Conservation (phyloP, 108 stramenopile genomes). For the Stephanodiscus minutulus region DNA sequence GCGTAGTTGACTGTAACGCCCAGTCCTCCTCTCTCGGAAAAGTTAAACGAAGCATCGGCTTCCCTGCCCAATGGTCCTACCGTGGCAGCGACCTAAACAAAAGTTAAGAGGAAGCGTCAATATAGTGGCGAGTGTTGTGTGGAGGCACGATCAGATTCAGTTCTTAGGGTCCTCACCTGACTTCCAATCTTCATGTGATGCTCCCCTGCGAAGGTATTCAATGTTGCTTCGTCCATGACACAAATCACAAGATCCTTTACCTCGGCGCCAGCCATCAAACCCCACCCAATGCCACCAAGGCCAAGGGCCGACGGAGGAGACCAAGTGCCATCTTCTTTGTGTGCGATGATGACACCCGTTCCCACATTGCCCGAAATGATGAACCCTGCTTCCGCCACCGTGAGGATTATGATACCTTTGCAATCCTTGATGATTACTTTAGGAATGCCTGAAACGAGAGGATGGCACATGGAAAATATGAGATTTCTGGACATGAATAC, state of each 20-base stretch:
- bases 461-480: background rate
- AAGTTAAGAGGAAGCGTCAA: background rate
- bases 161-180: constrained; percentile 18
- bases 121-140: background rate
- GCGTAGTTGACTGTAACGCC: constrained; percentile 51
- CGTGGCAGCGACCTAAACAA: constrained; percentile 27
- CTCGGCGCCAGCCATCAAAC: constrained; percentile 66
- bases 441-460: constrained; percentile 45
- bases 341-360: constrained; percentile 70
- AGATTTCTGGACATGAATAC: background rate
- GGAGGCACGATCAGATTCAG: background rate
- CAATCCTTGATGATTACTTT: constrained; percentile 58
- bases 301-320: constrained; percentile 73
- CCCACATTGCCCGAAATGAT: constrained; percentile 72
- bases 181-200: constrained; percentile 45
- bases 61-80: constrained; percentile 44
- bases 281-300: constrained; percentile 59
- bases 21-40: constrained; percentile 23
- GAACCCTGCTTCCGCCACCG: constrained; percentile 78
- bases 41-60: constrained; percentile 31
- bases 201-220: constrained; percentile 31
- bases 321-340: constrained; percentile 59
- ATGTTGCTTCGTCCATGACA: constrained; percentile 36
- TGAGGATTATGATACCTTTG: constrained; percentile 64
- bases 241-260: constrained; percentile 72